Base-by-base conservation (phyloP, 2,329 filamentous ascomycete genomes). In the Epichloe glyceriae region DNA sequence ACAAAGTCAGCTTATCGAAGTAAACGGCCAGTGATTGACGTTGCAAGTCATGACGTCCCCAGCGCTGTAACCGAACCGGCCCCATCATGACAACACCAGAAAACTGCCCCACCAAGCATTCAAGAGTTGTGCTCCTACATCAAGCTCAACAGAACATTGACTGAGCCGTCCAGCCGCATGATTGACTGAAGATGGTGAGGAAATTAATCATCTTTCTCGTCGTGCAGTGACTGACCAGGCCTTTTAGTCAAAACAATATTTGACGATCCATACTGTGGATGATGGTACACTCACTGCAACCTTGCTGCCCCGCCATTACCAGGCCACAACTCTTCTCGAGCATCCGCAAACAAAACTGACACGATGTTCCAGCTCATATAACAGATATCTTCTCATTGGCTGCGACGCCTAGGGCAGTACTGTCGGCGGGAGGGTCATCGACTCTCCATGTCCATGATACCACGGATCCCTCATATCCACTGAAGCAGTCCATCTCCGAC, bases 231-330 rank as follows among this genome's bases (percentile, higher is more conserved):
- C 49, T 55, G 20, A 56, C 46, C 12, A 12, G 12, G 3, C 8
- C 10, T 17, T 44, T 8, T 53, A 96, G 93, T 98, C 93, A 51
- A 97, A 97, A 73, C 93, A 97, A 83, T 98, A 96, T 67, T 79
- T 98, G 55, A 94, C 91, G 62, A 85, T 86, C 58, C 88, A 95
- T 68, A 91, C 89, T 42, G 80, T 95, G 66, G 86, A 95, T 65
- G 80, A 89, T 73, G 89, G 88, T 88, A 66, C 73, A 63, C 50
- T 49, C 45, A 43, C 26, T 30, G 39, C 17, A 19, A 19, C 14
- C 40, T 33, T 46, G 64, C 22, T 44, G 38, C 62, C 64, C 65
- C 54, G 58, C 64, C 55, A 47, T 33, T 20, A 26, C 26, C 14
- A 14, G 8, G 44, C 43, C 43, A 37, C 33, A 10, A n/a, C 43